Evolutionary conservation across 352 stramenopile species (phyloP).

Genomic region (Peronospora farinosa): DNA sequence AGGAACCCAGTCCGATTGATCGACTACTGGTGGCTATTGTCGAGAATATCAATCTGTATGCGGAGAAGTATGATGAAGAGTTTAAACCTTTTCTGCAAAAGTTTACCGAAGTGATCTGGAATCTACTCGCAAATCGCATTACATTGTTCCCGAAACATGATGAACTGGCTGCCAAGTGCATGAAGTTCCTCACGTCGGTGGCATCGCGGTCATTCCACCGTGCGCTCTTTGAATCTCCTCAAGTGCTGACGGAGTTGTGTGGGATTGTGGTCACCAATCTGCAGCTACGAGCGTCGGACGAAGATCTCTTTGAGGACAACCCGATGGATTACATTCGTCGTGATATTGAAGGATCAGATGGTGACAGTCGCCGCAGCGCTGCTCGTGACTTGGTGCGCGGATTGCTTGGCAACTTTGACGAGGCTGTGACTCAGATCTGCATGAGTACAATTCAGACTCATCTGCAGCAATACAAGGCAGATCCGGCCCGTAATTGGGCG

Average conservation of each 20-base stretch:
- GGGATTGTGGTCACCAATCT: conserved; percentile 98
- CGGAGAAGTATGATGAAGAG: conserved; percentile 98
- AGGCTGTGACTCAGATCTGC: conserved; percentile 92
- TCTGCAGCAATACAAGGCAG: conserved; percentile 85
- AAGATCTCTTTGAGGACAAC: conserved; percentile 99
- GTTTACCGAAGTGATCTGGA: conserved; percentile 90
- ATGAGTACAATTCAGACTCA: conserved; percentile 87
- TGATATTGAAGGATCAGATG: conserved; percentile 97
- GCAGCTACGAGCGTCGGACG: conserved; percentile 91
- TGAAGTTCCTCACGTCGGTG: conserved; percentile 96
- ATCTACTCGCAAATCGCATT: conserved; percentile 64
- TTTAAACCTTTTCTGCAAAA: conserved; percentile 93
- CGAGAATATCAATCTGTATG: conserved; percentile 97
- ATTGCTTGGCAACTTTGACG: conserved; percentile 93
- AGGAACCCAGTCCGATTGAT: conserved; percentile 89
- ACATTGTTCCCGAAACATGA: conserved; percentile 91
- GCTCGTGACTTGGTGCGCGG: conserved; percentile 92
- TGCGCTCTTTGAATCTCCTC: conserved; percentile 74
- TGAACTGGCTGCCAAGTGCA: conserved; percentile 91
- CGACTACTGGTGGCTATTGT: conserved; percentile 92
- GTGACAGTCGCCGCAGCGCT: conserved; percentile 92
- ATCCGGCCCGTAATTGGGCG: conserved; percentile 87
- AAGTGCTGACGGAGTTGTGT: conserved; percentile 89
- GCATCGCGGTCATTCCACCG: conserved; percentile 92
- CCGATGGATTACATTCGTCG: conserved; percentile 96